Percentiles rank a stretch among this genome's conserved stretches.
Conservation (phyloP, 1,284 basidiomycete genomes). For the Malassezia brasiliensis region DNA sequence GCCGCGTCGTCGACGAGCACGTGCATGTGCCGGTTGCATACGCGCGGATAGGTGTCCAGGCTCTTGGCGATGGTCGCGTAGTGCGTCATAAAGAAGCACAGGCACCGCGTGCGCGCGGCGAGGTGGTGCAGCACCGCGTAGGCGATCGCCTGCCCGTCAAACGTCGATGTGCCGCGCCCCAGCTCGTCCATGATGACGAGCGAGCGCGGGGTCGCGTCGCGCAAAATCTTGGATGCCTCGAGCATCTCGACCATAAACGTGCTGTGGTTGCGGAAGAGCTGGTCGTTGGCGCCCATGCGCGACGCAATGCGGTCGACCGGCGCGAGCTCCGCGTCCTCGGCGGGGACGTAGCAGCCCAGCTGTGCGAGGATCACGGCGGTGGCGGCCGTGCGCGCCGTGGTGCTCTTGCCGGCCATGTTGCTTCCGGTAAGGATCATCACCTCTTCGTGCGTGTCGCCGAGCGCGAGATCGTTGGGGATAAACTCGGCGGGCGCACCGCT, state of each 20-base stretch:
- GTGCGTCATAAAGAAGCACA: constrained; percentile 47
- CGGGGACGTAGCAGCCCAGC: constrained; percentile 93
- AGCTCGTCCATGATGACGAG: constrained; percentile 48
- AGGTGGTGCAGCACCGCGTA: constrained; percentile 45
- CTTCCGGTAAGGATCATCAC: constrained; percentile 88
- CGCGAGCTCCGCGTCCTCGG: constrained; percentile 66
- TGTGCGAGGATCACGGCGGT: constrained; percentile 92
- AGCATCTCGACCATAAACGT: constrained; percentile 49
- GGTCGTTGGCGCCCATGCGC: constrained; percentile 74
- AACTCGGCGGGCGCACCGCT: constrained; percentile 56
- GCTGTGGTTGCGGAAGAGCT: constrained; percentile 43
- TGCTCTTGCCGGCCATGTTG: constrained; percentile 61
- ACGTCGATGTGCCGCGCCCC: constrained; percentile 48
- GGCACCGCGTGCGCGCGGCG: constrained; percentile 40
- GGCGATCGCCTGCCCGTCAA: constrained; percentile 46
- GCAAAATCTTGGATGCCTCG: constrained; percentile 44
- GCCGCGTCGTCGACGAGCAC: constrained; percentile 42
- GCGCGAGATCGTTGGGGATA: constrained; percentile 83
- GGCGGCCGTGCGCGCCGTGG: constrained; percentile 84
- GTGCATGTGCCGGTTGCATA: constrained; percentile 47
- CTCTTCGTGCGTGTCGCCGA: constrained; percentile 68
- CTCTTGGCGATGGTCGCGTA: constrained; percentile 40
- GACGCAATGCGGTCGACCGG: constrained; percentile 91
- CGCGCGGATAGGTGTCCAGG: constrained; percentile 40
- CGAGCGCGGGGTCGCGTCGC: constrained; percentile 44